A percentile compares a stretch with the other conserved stretches of the same genome.
phyloP scores from a whole-genome alignment of 768 basidiomycete genomes.

The Hydnum rufescens region DNA sequence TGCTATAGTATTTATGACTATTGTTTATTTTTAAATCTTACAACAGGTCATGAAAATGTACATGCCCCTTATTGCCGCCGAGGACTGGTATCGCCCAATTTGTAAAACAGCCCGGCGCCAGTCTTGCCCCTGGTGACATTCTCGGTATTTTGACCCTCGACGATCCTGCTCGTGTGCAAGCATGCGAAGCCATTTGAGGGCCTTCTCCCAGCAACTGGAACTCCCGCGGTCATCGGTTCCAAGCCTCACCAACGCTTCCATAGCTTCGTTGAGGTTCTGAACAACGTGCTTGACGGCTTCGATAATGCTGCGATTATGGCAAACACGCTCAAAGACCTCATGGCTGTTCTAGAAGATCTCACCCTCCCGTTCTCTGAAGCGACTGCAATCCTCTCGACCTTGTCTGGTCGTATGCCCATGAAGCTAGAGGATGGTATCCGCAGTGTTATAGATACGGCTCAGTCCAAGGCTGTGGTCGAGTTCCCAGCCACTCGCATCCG shows the following conservation, averaged over 20 bases:
- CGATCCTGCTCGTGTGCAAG: conserved; percentile 86
- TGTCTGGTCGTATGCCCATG: conserved; percentile 82
- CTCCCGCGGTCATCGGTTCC: conserved; percentile 66
- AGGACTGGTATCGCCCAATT: conserved; percentile 88
- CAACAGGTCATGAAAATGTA: conserved; percentile 96
- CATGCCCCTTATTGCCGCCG: conserved; percentile 88
- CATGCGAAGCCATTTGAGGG: conserved; percentile 98
- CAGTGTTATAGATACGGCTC: conserved; percentile 52
- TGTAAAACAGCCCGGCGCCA: conserved; percentile 96
- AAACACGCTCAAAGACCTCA: conserved; percentile 68
- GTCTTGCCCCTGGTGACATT: conserved; percentile 90
- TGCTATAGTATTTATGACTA: no score
- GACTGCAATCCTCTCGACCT: conserved; percentile 59
- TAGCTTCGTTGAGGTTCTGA: conserved; percentile 52
- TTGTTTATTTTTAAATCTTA: neutral
- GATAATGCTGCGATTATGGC: conserved; percentile 90
- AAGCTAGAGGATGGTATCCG: conserved; percentile 82
- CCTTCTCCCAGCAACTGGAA: conserved; percentile 70
- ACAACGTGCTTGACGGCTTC: conserved; percentile 88
- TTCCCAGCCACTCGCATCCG: conserved; percentile 80
- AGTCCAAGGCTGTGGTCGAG: conserved; percentile 62
- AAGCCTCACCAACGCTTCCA: conserved; percentile 77
- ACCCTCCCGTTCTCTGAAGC: conserved; percentile 82
- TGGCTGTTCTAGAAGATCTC: conserved; percentile 59
- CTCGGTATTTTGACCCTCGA: conserved; percentile 92